phyloP scores from a whole-genome alignment of 352 stramenopile genomes.

The Heterotrichella gracilis region DNA sequence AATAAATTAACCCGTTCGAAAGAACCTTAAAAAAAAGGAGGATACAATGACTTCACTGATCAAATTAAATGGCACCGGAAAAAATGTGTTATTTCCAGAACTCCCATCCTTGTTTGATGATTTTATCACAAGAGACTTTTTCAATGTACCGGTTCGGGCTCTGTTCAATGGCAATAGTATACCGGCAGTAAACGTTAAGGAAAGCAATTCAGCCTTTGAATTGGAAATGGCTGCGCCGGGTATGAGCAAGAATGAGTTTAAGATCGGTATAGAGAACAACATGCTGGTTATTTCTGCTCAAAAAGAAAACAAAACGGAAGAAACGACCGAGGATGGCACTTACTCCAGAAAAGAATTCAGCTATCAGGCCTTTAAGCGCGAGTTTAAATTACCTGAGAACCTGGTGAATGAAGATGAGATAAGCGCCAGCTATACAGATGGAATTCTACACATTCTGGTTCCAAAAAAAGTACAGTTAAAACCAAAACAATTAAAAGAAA shows the following conservation, averaged over 20 bases:
- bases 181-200: not conserved
- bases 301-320: not conserved
- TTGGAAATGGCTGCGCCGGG: not conserved
- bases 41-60: not conserved
- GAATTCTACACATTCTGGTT: not conserved
- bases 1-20: not conserved
- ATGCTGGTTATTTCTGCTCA: not conserved
- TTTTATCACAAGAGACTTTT: constrained; percentile 8
- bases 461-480: not conserved
- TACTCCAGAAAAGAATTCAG: not conserved
- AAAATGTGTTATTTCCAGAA: not conserved
- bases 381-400: not conserved
- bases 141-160: not conserved
- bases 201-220: not conserved
- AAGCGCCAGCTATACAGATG: not conserved
- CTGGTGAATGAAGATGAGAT: constrained; percentile 3
- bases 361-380: not conserved
- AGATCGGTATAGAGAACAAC: not conserved
- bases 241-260: not conserved
- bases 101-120: not conserved
- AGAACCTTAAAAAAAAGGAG: constrained; percentile 8
- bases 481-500: not conserved
- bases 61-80: not conserved
- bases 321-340: not conserved
- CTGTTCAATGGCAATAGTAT: not conserved